These are phyloP conservation scores for Anthracocystis panici-leucophaei DNA, from an alignment of 1,284 basidiomycete species.

Conservation along the genomic window DNA sequence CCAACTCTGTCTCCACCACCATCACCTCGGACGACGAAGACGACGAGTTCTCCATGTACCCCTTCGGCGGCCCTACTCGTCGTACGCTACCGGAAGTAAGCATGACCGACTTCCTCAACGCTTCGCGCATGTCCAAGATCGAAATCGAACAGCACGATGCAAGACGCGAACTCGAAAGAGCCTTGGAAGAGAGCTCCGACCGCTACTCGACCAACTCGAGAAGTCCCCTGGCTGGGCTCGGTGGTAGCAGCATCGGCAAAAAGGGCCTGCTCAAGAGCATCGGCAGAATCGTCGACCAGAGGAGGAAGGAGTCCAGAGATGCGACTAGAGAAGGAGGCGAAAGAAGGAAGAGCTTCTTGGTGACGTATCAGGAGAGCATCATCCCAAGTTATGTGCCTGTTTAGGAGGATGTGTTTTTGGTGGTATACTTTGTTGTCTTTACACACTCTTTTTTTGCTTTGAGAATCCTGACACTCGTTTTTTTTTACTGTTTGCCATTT, in stretches of 20 bases:
- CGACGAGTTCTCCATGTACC: slow-evolving; percentile 28
- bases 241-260: background rate
- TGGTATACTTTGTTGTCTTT: background rate
- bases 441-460: slow-evolving; percentile 13
- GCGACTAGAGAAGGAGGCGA: too few relatives aligned
- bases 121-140: slow-evolving; percentile 39
- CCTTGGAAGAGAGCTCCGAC: background rate
- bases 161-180: slow-evolving; percentile 18
- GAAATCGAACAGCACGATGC: slow-evolving; percentile 39
- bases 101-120: slow-evolving; percentile 47
- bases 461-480: too few relatives aligned
- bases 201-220: slow-evolving; percentile 16
- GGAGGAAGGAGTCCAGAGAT: too few relatives aligned
- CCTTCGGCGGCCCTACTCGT: slow-evolving; percentile 4
- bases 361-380: slow-evolving; percentile 21
- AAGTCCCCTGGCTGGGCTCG: background rate
- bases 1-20: background rate
- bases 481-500: too few relatives aligned
- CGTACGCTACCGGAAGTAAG: slow-evolving; percentile 26
- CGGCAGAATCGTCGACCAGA: slow-evolving; percentile 23
- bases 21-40: slow-evolving; percentile 24
- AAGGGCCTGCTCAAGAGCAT: slow-evolving; percentile 20
- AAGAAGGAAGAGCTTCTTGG: too few relatives aligned
- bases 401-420: too few relatives aligned
- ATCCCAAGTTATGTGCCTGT: slow-evolving; percentile 11